These are phyloP conservation scores for Calamus simplicifolius DNA, from an alignment of 176 grass and related monocot genomes.

Conservation along the genomic window DNA sequence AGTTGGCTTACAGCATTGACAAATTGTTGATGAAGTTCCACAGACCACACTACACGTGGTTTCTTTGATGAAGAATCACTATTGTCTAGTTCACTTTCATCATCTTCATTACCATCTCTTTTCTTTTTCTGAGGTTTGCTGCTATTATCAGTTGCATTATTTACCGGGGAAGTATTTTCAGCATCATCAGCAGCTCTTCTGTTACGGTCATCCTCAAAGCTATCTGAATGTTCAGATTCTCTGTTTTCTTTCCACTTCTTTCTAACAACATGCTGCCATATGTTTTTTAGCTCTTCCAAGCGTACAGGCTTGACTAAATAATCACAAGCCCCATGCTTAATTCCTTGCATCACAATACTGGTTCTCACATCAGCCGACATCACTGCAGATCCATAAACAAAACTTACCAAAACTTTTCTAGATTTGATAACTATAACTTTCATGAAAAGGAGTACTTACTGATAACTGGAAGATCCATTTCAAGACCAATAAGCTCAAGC, in stretches of 20 bases:
- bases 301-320: slow-evolving; percentile 94
- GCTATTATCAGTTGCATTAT: slow-evolving; percentile 66
- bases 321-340: slow-evolving; percentile 95
- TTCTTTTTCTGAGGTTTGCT: slow-evolving; percentile 88
- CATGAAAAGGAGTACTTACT: slow-evolving; percentile 54
- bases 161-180: slow-evolving; percentile 65
- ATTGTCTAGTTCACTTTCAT: slow-evolving; percentile 79
- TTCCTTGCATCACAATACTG: slow-evolving; percentile 95
- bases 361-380: slow-evolving; percentile 96
- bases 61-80: slow-evolving; percentile 80
- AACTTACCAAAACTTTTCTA: slow-evolving; percentile 12
- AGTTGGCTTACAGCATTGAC: slow-evolving; percentile 97
- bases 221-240: slow-evolving; percentile 83
- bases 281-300: slow-evolving; percentile 95
- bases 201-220: slow-evolving; percentile 75
- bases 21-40: slow-evolving; percentile 98
- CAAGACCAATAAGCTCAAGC: slow-evolving; percentile 94
- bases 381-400: slow-evolving; percentile 53
- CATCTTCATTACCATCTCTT: slow-evolving; percentile 81
- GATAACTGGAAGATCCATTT: slow-evolving; percentile 99
- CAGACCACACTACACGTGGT: slow-evolving; percentile 96
- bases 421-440: background rate
- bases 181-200: slow-evolving; percentile 51
- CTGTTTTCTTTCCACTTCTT: slow-evolving; percentile 65
- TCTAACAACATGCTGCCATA: slow-evolving; percentile 97